Base-by-base conservation (phyloP, 2,329 filamentous ascomycete genomes). In the Fusarium sp. region DNA sequence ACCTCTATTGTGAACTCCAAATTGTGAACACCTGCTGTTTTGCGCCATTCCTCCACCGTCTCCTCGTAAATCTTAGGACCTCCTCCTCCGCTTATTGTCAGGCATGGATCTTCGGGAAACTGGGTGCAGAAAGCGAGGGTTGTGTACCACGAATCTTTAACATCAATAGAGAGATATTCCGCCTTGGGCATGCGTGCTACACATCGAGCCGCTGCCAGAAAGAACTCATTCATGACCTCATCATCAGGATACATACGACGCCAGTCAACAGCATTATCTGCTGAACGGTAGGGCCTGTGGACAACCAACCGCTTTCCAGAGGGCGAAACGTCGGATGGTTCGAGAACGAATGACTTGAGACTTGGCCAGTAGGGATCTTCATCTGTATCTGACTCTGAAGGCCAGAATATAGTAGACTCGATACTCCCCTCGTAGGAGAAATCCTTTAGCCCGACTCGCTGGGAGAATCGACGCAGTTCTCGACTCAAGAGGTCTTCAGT, bases 381-480 rank as follows among this genome's bases (percentile, higher is more conserved):
- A 11, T 30, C 10, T 30, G 23, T 33, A 2, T 30, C 30, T 9
- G 64, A 60, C 17, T 48, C 18, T 5, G 46, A 5, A 18, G 62
- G 64, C 64, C 64, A 67, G 30, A 61, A 27, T 4, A 67, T 50
- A 5, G 62, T 67, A 1, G 63, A 20, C 8, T 67, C 54, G 0
- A 49, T 23, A 8, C 42, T 54, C 2, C 61, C 62, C 3, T 12
- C 0, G 5, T 60, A 60, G 2, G 13, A 14, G 6, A 67, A 49
- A 6, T 37, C 26, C 15, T 55, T 41, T 7, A 67, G 26, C 5
- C 62, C 64, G 3, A 33, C 14, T 32, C 64, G 20, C 4, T 67
- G 64, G 1, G 41, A 35, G 20, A 67, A 67, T 13, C 23, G 44
- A 6, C 48, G 17, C 3, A 67, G 35, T 0, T 66, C 46, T 37